These are phyloP conservation scores for Schoenoplectus triqueter DNA, from an alignment of 202 grass and related monocot species.

Conservation along the genomic window DNA sequence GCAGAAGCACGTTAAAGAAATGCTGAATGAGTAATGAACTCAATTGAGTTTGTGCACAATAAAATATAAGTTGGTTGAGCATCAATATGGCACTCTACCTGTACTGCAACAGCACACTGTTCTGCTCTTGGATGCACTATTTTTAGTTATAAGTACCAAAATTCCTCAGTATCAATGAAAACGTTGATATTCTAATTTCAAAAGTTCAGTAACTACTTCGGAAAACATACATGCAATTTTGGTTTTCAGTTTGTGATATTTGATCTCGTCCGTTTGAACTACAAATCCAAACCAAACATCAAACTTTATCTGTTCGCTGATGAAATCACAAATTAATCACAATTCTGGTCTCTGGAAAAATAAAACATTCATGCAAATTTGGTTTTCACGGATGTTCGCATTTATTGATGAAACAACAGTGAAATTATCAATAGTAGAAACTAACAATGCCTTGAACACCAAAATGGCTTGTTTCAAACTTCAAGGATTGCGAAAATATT, in stretches of 20 bases:
- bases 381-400: background rate
- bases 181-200: background rate
- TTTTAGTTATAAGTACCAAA: background rate
- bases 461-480: slow-evolving; percentile 7
- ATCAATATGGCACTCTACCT: background rate
- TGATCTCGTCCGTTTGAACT: no score
- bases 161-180: background rate
- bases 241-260: no score
- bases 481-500: background rate
- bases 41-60: background rate
- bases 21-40: background rate
- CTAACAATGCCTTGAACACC: background rate
- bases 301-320: no score
- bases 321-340: no score
- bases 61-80: background rate
- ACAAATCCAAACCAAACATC: no score
- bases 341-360: no score
- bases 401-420: background rate
- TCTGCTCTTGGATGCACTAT: background rate
- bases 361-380: no score
- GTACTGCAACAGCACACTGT: background rate
- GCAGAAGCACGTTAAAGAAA: background rate
- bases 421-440: background rate
- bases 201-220: background rate
- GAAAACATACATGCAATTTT: background rate